Conservation (phyloP, 352 stramenopile species). For the Phytophthora cajani region DNA sequence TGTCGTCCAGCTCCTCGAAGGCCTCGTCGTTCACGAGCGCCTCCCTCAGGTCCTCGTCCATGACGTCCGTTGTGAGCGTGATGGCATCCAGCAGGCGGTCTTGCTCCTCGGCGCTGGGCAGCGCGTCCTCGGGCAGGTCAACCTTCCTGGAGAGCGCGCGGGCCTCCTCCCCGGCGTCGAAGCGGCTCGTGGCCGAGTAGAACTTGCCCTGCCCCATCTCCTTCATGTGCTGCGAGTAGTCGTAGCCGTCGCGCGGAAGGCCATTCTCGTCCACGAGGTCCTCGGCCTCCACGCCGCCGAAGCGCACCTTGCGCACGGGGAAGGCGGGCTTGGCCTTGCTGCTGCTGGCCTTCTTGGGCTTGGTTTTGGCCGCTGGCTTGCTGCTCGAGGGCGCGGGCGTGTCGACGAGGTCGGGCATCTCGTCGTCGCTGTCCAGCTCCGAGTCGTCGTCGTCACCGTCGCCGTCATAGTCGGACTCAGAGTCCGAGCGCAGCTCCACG, state of each 20-base stretch:
- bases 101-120: constrained; percentile 74
- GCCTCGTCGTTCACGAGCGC: constrained; percentile 83
- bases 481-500: constrained; percentile 66
- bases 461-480: constrained; percentile 35
- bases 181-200: constrained; percentile 77
- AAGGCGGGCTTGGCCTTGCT: constrained; percentile 44
- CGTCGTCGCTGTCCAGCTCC: constrained; percentile 56
- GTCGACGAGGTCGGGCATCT: constrained; percentile 61
- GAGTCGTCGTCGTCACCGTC: constrained; percentile 25
- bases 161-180: constrained; percentile 52
- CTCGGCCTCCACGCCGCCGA: constrained; percentile 67
- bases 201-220: constrained; percentile 90
- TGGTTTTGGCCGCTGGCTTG: not conserved
- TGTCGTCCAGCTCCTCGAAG: constrained; percentile 92
- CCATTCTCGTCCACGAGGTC: constrained; percentile 89
- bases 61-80: constrained; percentile 84
- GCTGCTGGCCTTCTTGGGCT: constrained; percentile 7
- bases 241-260: constrained; percentile 92
- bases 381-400: constrained; percentile 19
- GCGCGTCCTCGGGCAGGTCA: constrained; percentile 68
- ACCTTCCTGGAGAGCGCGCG: constrained; percentile 67
- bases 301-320: constrained; percentile 67
- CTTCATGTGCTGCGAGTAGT: constrained; percentile 93
- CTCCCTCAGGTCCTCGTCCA: constrained; percentile 88
- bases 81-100: constrained; percentile 86